Base-by-base conservation (phyloP, 2,329 filamentous ascomycete species). In the Fusarium abutilonis region DNA sequence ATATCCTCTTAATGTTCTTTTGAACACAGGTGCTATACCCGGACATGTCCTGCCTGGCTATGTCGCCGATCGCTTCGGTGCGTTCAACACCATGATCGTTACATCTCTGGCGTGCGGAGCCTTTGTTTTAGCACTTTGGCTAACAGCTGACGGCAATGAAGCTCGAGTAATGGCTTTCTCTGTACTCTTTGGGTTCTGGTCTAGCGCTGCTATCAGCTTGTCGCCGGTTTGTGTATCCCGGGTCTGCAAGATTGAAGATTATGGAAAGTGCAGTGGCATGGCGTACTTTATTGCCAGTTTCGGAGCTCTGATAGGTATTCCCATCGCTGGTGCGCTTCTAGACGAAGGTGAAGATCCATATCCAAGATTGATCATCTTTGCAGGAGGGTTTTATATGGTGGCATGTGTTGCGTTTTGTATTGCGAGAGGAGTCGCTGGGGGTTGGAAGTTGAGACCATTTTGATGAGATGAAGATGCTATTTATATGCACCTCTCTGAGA, bases 221-320 rank as follows among this genome's bases (percentile, higher is more conserved):
- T 89, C 88, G 0, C 89, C 90, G 0, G 89, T 92, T 1, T 92
- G 89, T 60, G 81, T 92, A 2, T 87, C 87, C 0, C 86, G 90
- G 73, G 79, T 91, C 2, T 92, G 89, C 73, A 81, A 83, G 21
- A 89, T 87, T 1, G 83, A 88, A 59, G 80, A 90, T 43, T 90
- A 91, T 61, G 89, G 89, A 0, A 78, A 87, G 32, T 87, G 89
- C 59, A 90, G 88, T 64, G 87, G 88, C 2, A 91, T 88, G 1
- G 85, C 86, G 43, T 91, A 89, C 69, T 89, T 86, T 0, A 77
- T 91, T 28, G 88, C 90, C 11, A 86, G 83, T 44, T 85, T 91
- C 66, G 88, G 72, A 1, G 68, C 69, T 4, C 74, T 88, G 53
- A 83, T 82, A 1, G 84, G 86, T 6, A 80, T 86, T 32, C 86